phyloP scores from a whole-genome alignment of 805 yeast species.

The Hemisphaericaspora nanyangensis region DNA sequence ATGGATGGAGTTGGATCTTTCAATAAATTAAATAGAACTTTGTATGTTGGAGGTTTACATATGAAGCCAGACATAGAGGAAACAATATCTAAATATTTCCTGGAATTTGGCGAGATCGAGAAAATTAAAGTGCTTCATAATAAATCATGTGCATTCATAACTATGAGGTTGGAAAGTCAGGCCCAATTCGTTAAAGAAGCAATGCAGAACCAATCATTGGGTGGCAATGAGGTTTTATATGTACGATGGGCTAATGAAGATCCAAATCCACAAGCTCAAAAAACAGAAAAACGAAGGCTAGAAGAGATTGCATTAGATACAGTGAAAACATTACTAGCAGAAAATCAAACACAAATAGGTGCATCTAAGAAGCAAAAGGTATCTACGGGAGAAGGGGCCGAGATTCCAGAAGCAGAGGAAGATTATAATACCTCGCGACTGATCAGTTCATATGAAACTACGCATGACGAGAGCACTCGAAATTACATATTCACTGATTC shows the following conservation, averaged over 20 bases:
- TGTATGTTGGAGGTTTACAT: conserved; percentile 66
- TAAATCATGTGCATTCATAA: conserved; percentile 76
- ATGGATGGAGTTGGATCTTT: conserved; percentile 93
- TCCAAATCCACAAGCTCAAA: conserved; percentile 67
- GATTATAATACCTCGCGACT: conserved; percentile 6
- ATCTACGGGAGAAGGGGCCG: conserved; percentile 12
- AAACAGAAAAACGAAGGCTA: conserved; percentile 43
- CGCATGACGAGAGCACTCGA: neutral
- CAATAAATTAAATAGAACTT: conserved; percentile 61
- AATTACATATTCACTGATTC: conserved; percentile 11
- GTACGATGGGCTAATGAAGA: conserved; percentile 90
- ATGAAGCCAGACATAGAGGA: conserved; percentile 37
- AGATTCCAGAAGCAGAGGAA: conserved; percentile 15
- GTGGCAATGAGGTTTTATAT: conserved; percentile 59
- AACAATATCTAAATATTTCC: conserved; percentile 43
- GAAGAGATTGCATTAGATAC: conserved; percentile 54
- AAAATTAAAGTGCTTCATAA: conserved; percentile 56
- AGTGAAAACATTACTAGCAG: conserved; percentile 41
- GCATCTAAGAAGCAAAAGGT: conserved; percentile 10
- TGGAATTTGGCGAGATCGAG: conserved; percentile 73
- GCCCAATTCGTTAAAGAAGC: conserved; percentile 97
- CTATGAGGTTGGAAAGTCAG: conserved; percentile 59
- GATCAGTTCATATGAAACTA: neutral
- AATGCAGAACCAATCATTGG: conserved; percentile 78
- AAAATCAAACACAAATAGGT: conserved; percentile 18